Evolutionary conservation across 116 monocot genomes (phyloP).

Genomic region (Phalaenopsis hybrid): DNA sequence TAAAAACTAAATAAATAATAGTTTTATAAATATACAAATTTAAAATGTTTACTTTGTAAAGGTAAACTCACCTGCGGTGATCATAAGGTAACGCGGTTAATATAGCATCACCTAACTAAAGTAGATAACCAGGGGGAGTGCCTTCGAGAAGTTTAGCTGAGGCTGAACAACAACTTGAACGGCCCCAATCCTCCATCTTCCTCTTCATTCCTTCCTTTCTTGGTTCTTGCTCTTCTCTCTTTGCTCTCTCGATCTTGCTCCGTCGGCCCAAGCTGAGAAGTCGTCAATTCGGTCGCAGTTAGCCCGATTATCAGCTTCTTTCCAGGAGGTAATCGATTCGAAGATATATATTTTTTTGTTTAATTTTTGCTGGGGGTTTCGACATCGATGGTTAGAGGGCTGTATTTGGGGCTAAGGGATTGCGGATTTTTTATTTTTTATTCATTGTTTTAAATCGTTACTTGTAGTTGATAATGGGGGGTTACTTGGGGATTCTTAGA

Average conservation of each 20-base stretch:
- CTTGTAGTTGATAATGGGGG: neutral
- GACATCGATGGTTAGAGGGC: neutral
- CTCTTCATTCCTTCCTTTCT: neutral
- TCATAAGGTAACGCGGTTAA: neutral
- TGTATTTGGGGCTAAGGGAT: neutral
- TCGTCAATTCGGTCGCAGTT: neutral
- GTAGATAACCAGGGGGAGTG: neutral
- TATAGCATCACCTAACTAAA: neutral
- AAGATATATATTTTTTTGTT: neutral
- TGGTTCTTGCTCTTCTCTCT: neutral
- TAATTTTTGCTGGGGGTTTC: neutral
- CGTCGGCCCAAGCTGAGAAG: neutral
- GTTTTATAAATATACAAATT: too few species aligned
- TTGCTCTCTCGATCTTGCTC: neutral
- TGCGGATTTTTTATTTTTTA: neutral
- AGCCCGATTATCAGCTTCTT: neutral
- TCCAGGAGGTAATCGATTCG: neutral
- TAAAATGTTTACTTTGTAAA: neutral
- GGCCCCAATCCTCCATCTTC: neutral
- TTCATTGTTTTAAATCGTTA: neutral
- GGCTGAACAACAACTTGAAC: neutral
- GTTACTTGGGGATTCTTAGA: too few species aligned
- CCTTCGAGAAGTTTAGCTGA: neutral
- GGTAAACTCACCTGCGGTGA: neutral
- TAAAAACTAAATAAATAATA: too few species aligned